A percentile compares a stretch with the other conserved stretches of the same genome.
Conservation (phyloP, 768 basidiomycete species). For the Polyporus arcularius region DNA sequence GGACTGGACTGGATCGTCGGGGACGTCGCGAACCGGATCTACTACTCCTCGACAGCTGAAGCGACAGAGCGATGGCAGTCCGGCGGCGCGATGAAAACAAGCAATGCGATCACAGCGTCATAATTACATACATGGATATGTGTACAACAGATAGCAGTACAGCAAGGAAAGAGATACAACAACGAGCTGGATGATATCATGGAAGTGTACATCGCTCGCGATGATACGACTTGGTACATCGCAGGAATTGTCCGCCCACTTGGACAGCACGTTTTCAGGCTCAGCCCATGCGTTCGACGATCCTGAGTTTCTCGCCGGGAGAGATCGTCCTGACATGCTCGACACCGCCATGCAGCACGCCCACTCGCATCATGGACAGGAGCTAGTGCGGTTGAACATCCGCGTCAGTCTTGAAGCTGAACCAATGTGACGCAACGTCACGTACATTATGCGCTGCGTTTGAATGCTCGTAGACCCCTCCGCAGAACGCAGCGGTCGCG, state of each 20-base stretch:
- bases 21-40: slow-evolving; percentile 84
- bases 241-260: too few relatives aligned
- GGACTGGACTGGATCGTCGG: slow-evolving; percentile 93
- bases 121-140: background rate
- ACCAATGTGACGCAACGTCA: slow-evolving; percentile 6
- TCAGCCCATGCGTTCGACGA: slow-evolving; percentile 11
- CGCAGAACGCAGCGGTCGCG: slow-evolving; percentile 83
- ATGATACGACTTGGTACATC: too few relatives aligned
- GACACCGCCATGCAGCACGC: slow-evolving; percentile 63
- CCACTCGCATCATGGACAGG: slow-evolving; percentile 78
- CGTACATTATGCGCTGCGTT: slow-evolving; percentile 80
- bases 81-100: background rate
- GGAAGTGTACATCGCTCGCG: background rate
- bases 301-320: slow-evolving; percentile 42
- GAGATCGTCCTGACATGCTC: slow-evolving; percentile 53
- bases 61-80: slow-evolving; percentile 10
- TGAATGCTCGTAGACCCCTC: slow-evolving; percentile 80
- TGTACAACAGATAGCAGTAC: background rate
- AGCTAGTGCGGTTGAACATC: slow-evolving; percentile 36
- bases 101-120: too few relatives aligned
- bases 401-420: background rate
- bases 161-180: background rate
- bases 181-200: background rate
- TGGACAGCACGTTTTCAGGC: background rate
- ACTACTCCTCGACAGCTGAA: slow-evolving; percentile 48